Percentiles rank a stretch among this genome's conserved stretches.
phyloP scores from a whole-genome alignment of 2,329 filamentous ascomycete genomes.

The Byssochlamys sp. region DNA sequence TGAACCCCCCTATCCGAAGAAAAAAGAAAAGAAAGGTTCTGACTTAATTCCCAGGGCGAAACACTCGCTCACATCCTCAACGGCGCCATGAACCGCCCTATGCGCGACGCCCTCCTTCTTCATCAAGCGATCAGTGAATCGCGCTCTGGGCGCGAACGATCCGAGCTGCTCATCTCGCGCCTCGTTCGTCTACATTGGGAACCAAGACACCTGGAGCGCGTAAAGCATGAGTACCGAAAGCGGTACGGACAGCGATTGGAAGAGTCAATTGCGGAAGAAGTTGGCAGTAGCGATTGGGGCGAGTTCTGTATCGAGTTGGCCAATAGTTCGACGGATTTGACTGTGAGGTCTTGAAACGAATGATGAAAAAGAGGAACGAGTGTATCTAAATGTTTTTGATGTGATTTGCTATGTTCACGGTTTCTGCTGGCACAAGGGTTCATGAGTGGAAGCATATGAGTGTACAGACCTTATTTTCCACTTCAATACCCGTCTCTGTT shows the following conservation, averaged over 20 bases:
- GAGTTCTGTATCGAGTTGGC: constrained; percentile 61
- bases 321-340: constrained; percentile 19
- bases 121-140: constrained; percentile 78
- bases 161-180: constrained; percentile 77
- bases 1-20: background rate
- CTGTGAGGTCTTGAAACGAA: background rate
- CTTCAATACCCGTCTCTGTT: background rate
- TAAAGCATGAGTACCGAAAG: constrained; percentile 70
- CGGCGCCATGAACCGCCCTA: constrained; percentile 88
- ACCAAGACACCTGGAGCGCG: constrained; percentile 62
- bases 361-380: background rate
- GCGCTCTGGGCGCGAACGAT: constrained; percentile 60
- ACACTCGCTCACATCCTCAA: constrained; percentile 90
- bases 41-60: constrained; percentile 58
- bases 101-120: constrained; percentile 80
- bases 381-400: background rate
- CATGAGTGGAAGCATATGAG: background rate
- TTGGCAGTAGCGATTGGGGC: constrained; percentile 55
- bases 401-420: too few species aligned
- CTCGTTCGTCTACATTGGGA: constrained; percentile 92
- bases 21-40: background rate
- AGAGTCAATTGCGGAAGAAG: constrained; percentile 67
- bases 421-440: background rate
- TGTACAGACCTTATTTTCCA: background rate
- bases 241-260: constrained; percentile 67